Conservation (phyloP, 2,329 filamentous ascomycete genomes). For the Alternaria sp. region DNA sequence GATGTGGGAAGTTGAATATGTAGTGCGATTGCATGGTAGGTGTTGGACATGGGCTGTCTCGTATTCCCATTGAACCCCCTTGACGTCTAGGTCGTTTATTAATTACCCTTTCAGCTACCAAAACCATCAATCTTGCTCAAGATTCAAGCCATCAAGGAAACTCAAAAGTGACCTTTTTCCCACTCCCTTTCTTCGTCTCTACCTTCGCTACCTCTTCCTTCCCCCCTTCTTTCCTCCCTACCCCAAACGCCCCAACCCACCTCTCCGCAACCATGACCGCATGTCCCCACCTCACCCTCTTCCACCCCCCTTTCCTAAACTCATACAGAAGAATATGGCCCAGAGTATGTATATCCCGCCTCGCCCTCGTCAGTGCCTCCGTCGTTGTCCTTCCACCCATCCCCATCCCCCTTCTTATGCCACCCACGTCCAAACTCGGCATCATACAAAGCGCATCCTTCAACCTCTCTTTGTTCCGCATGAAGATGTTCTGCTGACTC, state of each 20-base stretch:
- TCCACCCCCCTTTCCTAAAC: conserved; percentile 21
- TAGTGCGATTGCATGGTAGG: too few species aligned
- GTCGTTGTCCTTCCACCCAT: background rate
- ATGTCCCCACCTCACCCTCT: conserved; percentile 25
- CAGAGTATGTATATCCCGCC: conserved; percentile 23
- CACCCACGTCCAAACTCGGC: background rate
- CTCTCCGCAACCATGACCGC: conserved; percentile 23
- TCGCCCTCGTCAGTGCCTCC: conserved; percentile 9
- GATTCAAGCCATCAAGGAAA: background rate
- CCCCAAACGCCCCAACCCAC: conserved; percentile 15
- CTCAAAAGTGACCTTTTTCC: background rate
- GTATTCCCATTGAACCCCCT: too few species aligned
- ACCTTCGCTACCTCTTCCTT: background rate
- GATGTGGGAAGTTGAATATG: too few species aligned
- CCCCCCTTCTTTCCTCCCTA: background rate
- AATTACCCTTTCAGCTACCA: background rate
- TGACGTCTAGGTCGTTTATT: too few species aligned
- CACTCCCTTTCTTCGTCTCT: background rate
- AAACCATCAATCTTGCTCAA: background rate
- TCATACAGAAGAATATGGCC: conserved; percentile 24
- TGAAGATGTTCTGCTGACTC: conserved; percentile 8
- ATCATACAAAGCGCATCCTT: conserved; percentile 15
- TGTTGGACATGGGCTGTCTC: too few species aligned
- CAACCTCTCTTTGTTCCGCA: conserved; percentile 16
- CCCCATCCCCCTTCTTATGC: too few species aligned